Percentiles rank a stretch among this genome's conserved stretches.
Evolutionary conservation across 805 yeast genomes (phyloP).

Genomic region (Kazachstania kunashirensis): DNA sequence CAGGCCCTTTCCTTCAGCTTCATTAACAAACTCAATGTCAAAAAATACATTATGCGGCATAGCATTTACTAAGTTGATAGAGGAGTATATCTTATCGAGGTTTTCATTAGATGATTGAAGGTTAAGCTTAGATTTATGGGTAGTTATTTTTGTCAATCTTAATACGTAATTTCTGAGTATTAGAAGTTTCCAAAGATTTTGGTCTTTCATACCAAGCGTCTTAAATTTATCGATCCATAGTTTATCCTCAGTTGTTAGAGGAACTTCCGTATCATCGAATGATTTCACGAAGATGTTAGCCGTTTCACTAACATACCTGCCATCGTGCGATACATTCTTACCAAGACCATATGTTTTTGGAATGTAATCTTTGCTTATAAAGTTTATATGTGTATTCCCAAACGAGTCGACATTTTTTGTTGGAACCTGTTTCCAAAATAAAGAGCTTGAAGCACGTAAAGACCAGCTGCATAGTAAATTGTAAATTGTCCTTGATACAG

Average conservation of each 20-base stretch:
- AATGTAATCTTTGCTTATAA: constrained; percentile 23
- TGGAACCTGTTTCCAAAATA: constrained; percentile 66
- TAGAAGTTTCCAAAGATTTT: constrained; percentile 76
- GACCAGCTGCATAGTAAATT: constrained; percentile 66
- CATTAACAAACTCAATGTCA: constrained; percentile 29
- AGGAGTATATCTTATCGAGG: constrained; percentile 17
- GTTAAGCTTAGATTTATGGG: constrained; percentile 24
- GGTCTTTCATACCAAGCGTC: constrained; percentile 61
- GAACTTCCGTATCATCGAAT: constrained; percentile 37
- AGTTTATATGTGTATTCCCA: constrained; percentile 31
- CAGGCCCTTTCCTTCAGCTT: neutral
- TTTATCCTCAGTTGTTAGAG: constrained; percentile 55
- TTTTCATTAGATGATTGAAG: constrained; percentile 12
- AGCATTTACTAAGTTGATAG: constrained; percentile 18
- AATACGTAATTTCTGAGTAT: constrained; percentile 58
- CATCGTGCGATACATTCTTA: constrained; percentile 9
- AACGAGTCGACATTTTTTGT: constrained; percentile 33
- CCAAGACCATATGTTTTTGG: constrained; percentile 23
- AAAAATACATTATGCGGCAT: constrained; percentile 46
- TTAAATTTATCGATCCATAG: constrained; percentile 65
- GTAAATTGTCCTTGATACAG: constrained; percentile 57
- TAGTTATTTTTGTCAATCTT: constrained; percentile 40
- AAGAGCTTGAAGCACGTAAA: constrained; percentile 47
- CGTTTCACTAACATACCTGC: constrained; percentile 9
- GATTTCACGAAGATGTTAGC: constrained; percentile 24